A percentile compares a stretch with the other conserved stretches of the same genome.
phyloP scores from a whole-genome alignment of 352 stramenopile genomes.

The Phytophthora pluvialis region DNA sequence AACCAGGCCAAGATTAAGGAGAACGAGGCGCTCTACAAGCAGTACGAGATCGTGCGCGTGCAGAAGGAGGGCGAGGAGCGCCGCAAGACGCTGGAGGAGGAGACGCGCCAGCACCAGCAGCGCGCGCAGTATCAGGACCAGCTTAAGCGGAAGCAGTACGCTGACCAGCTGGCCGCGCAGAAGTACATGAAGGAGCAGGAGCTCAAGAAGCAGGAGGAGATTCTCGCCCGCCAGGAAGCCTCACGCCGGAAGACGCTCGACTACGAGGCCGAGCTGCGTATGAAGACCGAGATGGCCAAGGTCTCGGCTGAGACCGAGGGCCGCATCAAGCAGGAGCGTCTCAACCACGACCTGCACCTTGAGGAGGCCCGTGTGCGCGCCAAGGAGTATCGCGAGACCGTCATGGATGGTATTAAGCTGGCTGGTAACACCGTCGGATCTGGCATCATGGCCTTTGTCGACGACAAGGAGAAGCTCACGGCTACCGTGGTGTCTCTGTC shows the following conservation, averaged over 20 bases:
- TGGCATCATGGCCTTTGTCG: constrained; percentile 94
- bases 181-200: constrained; percentile 97
- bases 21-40: constrained; percentile 93
- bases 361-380: constrained; percentile 95
- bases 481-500: constrained; percentile 95
- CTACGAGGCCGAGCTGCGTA: constrained; percentile 96
- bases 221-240: constrained; percentile 94
- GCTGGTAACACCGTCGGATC: constrained; percentile 94
- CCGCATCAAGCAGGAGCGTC: constrained; percentile 95
- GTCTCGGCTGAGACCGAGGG: constrained; percentile 96
- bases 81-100: constrained; percentile 96
- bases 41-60: constrained; percentile 95
- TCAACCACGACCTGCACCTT: constrained; percentile 98
- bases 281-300: constrained; percentile 96
- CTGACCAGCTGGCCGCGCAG: constrained; percentile 96
- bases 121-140: constrained; percentile 98
- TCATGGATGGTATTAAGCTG: constrained; percentile 96
- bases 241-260: constrained; percentile 97
- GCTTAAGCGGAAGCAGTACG: constrained; percentile 98
- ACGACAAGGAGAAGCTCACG: constrained; percentile 96
- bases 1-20: constrained; percentile 93
- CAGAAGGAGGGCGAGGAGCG: constrained; percentile 97
- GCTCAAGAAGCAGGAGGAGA: constrained; percentile 99
- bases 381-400: constrained; percentile 92
- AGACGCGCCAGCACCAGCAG: constrained; percentile 97